Evolutionary conservation across 2,329 filamentous ascomycete species (phyloP).

Genomic region (Microdochium nivale): DNA sequence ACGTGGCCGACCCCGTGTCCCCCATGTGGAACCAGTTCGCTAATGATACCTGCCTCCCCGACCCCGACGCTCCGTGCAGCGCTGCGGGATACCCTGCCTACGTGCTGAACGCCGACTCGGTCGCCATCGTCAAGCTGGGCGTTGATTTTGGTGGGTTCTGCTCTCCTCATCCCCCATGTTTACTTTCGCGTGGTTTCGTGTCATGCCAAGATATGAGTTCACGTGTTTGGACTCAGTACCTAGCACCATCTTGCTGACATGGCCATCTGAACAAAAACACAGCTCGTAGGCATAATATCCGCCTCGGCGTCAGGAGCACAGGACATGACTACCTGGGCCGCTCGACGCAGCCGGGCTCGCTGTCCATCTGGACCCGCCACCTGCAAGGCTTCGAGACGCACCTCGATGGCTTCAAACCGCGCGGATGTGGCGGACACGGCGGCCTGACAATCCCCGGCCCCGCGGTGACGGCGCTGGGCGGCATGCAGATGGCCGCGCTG

Average conservation of each 20-base stretch:
- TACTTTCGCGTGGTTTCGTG: no score
- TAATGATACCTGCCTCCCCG: conserved; percentile 42
- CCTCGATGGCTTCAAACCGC: conserved; percentile 28
- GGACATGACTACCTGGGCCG: conserved; percentile 37
- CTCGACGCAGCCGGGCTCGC: conserved; percentile 37
- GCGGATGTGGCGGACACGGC: conserved; percentile 21
- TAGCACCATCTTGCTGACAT: no score
- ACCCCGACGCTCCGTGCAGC: conserved; percentile 25
- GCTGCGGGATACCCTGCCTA: conserved; percentile 29
- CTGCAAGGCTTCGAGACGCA: conserved; percentile 29
- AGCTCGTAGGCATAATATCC: conserved; percentile 32
- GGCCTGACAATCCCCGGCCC: conserved; percentile 29
- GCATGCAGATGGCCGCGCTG: conserved; percentile 39
- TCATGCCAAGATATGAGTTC: no score
- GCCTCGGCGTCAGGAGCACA: conserved; percentile 33
- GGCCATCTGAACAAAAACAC: no score
- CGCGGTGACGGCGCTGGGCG: conserved; percentile 44
- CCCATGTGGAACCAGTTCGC: conserved; percentile 31
- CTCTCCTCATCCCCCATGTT: not conserved
- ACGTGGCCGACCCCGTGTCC: conserved; percentile 27
- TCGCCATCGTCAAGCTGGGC: conserved; percentile 22
- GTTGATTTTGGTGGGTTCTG: conserved; percentile 32
- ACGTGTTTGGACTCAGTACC: no score
- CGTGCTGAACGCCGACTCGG: conserved; percentile 28
- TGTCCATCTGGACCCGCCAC: conserved; percentile 46